These are phyloP conservation scores for Massariosphaeria phaeospora DNA, from an alignment of 495 filamentous ascomycete genomes.

Conservation along the genomic window DNA sequence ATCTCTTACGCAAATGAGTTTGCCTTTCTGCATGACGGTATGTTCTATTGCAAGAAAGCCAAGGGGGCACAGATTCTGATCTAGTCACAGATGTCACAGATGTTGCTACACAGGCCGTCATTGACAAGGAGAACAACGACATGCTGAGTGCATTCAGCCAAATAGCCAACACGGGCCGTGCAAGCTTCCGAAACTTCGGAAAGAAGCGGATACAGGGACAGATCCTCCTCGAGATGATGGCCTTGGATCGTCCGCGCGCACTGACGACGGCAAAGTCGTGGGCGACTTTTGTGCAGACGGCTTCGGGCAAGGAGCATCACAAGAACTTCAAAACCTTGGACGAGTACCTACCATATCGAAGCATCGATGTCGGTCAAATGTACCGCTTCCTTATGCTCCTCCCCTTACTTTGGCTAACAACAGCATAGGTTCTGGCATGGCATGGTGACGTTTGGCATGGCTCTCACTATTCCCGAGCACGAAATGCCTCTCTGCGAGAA, in stretches of 20 bases:
- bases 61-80: too few relatives aligned
- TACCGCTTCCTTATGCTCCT: background rate
- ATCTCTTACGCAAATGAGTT: slow-evolving; percentile 45
- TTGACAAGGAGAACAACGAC: too few relatives aligned
- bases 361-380: slow-evolving; percentile 17
- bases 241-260: slow-evolving; percentile 1
- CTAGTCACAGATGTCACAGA: too few relatives aligned
- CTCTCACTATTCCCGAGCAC: slow-evolving; percentile 28
- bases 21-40: slow-evolving; percentile 46
- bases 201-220: slow-evolving; percentile 1
- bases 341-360: slow-evolving; percentile 20
- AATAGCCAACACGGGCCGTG: background rate
- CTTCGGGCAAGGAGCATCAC: background rate
- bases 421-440: slow-evolving; percentile 31
- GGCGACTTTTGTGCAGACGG: slow-evolving; percentile 10
- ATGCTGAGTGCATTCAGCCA: slow-evolving; percentile 4
- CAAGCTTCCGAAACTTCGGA: too few relatives aligned
- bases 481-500: slow-evolving; percentile 28
- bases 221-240: slow-evolving; percentile 9
- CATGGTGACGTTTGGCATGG: slow-evolving; percentile 35
- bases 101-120: too few relatives aligned
- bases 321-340: slow-evolving; percentile 21
- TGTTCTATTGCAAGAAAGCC: background rate
- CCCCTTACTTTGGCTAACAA: too few relatives aligned
- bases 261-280: background rate